Base-by-base conservation (phyloP, 2,329 filamentous ascomycete genomes). In the Aspergillus awamori region DNA sequence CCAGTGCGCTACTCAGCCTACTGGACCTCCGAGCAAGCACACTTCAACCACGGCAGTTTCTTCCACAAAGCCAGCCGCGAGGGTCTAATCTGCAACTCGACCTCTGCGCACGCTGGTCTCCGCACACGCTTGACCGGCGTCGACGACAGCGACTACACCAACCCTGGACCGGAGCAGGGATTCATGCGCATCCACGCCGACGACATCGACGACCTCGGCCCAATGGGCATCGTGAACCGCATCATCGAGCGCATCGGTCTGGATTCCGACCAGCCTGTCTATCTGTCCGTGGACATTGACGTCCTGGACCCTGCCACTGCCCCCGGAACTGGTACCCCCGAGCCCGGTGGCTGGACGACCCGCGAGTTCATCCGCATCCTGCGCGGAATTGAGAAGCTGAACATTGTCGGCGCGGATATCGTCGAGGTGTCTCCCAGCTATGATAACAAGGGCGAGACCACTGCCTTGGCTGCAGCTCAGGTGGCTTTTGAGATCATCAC, bases 311-410 rank as follows among this genome's bases (percentile, higher is more conserved):
- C 91, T 0, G 88, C 85, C 33, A 79, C 87, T 7, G 78, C 78
- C 0, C 91, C 92, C 0, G 91, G 89, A 2, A 96, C 92, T 0
- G 93, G 93, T 1, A 97, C 93, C 0, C 93, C 93, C 0, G 93
- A 96, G 80, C 90, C 92, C 0, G 93, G 93, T 60, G 93, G 93
- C 39, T 97, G 93, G 93, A 95, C 91, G 5, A 96, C 90, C 20
- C 83, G 93, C 55, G 93, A 97, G 80, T 81, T 97, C 68, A 94
- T 96, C 65, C 83, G 90, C 11, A 92, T 97, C 60, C 77, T 97
- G 73, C 82, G 92, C 33, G 92, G 91, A 0, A 85, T 97, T 45
- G 93, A 97, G 79, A 85, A 76, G 64, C 75, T 97, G 74, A 96
- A 97, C 72, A 79, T 97, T 4, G 91, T 97, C 3, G 93, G 92